These are phyloP conservation scores for Pulveroboletus ravenelii DNA, from an alignment of 768 basidiomycete species.

Conservation along the genomic window DNA sequence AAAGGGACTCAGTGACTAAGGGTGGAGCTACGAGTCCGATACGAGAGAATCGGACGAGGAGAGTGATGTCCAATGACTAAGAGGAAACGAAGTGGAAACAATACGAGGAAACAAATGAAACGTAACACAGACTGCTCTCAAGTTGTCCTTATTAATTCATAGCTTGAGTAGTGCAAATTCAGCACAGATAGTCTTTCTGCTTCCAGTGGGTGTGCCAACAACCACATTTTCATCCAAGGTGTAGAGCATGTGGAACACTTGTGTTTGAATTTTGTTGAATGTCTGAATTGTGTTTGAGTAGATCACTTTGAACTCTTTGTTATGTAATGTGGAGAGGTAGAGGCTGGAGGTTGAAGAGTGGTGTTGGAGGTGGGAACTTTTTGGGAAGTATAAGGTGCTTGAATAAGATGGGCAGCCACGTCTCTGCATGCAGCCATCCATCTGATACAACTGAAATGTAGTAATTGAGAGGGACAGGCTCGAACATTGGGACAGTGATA, in stretches of 20 bases:
- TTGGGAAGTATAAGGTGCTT: conserved; percentile 97
- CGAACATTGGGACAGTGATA: conserved; percentile 93
- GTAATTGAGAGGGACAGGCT: conserved; percentile 97
- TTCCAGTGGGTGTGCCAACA: conserved; percentile 93
- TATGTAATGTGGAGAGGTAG: conserved; percentile 89
- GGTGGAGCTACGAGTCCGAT: too few species aligned
- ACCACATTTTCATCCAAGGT: conserved; percentile 96
- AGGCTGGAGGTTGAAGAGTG: conserved; percentile 87
- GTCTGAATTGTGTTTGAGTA: conserved; percentile 76
- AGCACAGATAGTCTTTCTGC: conserved; percentile 95
- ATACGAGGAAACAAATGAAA: too few species aligned
- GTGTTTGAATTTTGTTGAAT: conserved; percentile 99
- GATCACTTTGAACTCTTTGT: conserved; percentile 85
- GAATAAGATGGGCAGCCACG: conserved; percentile 92
- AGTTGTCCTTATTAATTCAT: conserved; percentile 83
- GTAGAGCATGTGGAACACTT: conserved; percentile 97
- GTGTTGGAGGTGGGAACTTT: conserved; percentile 90
- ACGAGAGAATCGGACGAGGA: too few species aligned
- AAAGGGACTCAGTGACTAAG: too few species aligned
- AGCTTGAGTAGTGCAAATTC: conserved; percentile 94
- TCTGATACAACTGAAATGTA: conserved; percentile 95
- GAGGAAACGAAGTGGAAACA: too few species aligned
- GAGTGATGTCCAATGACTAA: too few species aligned
- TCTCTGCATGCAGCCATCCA: conserved; percentile 94
- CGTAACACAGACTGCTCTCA: conserved; percentile 90